phyloP scores from a whole-genome alignment of 202 grass and related monocot genomes.

The Setaria viridis region DNA sequence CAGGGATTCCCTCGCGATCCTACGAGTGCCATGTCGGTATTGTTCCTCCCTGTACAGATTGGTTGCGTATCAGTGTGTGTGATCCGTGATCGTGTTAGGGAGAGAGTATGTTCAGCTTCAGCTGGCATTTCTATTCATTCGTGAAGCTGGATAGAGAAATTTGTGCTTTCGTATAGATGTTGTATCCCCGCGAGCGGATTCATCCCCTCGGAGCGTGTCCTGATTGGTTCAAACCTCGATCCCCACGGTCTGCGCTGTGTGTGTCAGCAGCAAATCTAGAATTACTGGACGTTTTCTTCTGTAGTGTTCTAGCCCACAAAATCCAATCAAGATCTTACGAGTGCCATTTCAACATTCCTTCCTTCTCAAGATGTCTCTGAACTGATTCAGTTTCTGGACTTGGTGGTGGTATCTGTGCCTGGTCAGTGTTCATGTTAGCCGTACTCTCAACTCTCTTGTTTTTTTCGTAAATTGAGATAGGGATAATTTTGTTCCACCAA shows the following conservation, averaged over 20 bases:
- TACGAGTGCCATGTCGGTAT: slow-evolving; percentile 33
- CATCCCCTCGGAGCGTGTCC: background rate
- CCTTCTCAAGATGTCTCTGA: background rate
- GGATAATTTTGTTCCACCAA: background rate
- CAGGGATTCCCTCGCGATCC: background rate
- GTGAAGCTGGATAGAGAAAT: background rate
- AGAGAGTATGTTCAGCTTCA: no score
- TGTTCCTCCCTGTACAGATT: background rate
- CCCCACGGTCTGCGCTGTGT: background rate
- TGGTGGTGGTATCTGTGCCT: no score
- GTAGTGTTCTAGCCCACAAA: background rate
- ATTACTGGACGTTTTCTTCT: background rate
- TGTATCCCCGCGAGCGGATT: background rate
- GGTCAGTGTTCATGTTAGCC: no score
- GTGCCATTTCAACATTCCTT: background rate
- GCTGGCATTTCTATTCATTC: background rate
- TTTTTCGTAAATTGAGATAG: background rate
- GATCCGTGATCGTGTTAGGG: background rate
- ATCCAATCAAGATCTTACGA: background rate
- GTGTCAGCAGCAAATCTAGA: no score
- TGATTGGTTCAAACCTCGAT: background rate
- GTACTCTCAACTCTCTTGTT: background rate
- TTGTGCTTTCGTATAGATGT: background rate
- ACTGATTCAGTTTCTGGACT: no score
- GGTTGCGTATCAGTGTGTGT: background rate